Evolutionary conservation across 805 yeast species (phyloP), one percentile per base, ranked within the genome.

Genomic region (Dipodascus geniculatus): DNA sequence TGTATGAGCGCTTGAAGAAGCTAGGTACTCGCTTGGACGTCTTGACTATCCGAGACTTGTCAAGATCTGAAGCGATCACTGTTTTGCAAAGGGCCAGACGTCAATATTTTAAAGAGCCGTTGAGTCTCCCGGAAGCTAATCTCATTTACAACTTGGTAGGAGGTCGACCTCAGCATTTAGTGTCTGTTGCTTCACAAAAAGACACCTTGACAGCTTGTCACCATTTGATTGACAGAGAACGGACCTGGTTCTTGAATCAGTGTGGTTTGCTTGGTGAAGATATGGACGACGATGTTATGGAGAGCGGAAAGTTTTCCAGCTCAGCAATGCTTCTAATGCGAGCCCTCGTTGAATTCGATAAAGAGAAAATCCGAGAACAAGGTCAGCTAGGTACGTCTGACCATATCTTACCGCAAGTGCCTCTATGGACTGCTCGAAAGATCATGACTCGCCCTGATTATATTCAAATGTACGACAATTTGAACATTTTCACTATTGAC

Each of bases 211-310:
- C 68, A 33, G 88, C 88, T 0, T 80, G 87, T 57, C 85, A 85
- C 60, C 75, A 74, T 55, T 73, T 87, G 33, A 85, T 87, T 54
- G 93, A 87, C 64, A 71, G 83, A 6, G 95, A 87, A 60, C 85
- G 84, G 63, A 85, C 89, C 0, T 87, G 95, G 95, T 83, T 86
- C 58, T 72, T 87, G 58, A 87, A 85, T 63, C 87, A 86, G 61
- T 86, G 95, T 67, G 93, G 88, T 0, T 69, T 87, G 14, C 67
- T 87, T 8, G 95, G 95, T 1, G 75, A 74, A 58, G 80, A 74
- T 19, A 85, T 87, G 95, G 95, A 87, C 63, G 95, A 87, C 62
- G 95, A 87, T 68, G 95, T 87, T 3, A 84, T 85, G 85, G 90
- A 84, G 57, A 74, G 77, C 57, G 95, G 95, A 3, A 86, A 85